These are phyloP conservation scores for Beauveria sp. DNA, from an alignment of 2,329 filamentous ascomycete species.

Conservation along the genomic window DNA sequence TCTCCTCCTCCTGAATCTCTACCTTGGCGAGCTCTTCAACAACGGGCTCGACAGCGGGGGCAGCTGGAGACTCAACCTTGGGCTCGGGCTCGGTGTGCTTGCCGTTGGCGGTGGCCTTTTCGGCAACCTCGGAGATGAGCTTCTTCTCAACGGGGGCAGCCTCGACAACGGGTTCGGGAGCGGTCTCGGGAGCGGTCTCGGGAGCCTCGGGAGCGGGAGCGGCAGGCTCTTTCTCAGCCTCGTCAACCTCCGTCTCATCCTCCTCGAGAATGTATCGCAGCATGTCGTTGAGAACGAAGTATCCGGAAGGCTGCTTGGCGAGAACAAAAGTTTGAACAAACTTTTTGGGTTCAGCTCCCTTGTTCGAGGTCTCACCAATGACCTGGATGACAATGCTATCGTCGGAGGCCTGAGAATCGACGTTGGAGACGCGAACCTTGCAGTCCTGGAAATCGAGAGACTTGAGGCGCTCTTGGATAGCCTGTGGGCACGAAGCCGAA, in stretches of 20 bases:
- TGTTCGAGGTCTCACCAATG: constrained; percentile 96
- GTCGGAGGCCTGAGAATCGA: constrained; percentile 88
- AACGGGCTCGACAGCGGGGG: constrained; percentile 17
- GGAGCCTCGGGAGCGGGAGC: constrained; percentile 21
- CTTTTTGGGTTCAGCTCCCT: constrained; percentile 82
- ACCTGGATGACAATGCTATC: constrained; percentile 96
- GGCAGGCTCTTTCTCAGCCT: constrained; percentile 26
- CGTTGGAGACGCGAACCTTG: constrained; percentile 97
- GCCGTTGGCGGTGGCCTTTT: constrained; percentile 17
- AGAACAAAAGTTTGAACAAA: constrained; percentile 98
- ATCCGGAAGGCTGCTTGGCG: constrained; percentile 90
- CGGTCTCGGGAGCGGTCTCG: constrained; percentile 21
- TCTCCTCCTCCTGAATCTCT: constrained; percentile 49
- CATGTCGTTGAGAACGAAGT: constrained; percentile 98
- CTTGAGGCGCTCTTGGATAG: constrained; percentile 91
- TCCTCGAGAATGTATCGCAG: constrained; percentile 88
- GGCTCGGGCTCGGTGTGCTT: constrained; percentile 13
- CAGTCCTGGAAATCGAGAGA: constrained; percentile 90
- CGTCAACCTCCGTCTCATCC: constrained; percentile 59
- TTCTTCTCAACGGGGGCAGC: constrained; percentile 12
- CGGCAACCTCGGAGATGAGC: constrained; percentile 20
- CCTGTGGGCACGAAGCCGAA: constrained; percentile 38
- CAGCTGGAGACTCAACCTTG: constrained; percentile 14
- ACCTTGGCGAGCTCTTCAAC: constrained; percentile 48
- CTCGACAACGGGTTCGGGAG: constrained; percentile 20